Evolutionary conservation across 2,329 filamentous ascomycete genomes (phyloP).

Genomic region (Aureobasidium musti): DNA sequence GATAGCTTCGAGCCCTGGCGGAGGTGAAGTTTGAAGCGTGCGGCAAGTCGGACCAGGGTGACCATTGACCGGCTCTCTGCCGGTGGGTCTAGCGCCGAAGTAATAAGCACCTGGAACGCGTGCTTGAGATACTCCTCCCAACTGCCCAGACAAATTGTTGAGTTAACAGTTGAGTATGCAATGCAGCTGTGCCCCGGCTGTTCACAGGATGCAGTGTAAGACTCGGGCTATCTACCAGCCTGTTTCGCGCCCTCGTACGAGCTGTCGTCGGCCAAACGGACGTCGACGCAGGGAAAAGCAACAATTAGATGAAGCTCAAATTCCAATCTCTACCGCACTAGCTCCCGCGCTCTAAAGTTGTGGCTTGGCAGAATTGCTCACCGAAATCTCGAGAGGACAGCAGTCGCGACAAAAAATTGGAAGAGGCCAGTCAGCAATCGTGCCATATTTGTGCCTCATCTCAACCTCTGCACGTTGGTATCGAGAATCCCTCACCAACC

Average conservation of each 20-base stretch:
- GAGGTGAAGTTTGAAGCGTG: conserved; percentile 24
- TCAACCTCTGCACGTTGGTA: conserved; percentile 28
- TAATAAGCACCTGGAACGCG: conserved; percentile 25
- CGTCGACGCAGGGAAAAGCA: conserved; percentile 21
- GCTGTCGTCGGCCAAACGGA: neutral
- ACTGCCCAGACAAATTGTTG: conserved; percentile 6
- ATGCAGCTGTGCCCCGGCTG: conserved; percentile 9
- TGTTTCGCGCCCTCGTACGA: neutral
- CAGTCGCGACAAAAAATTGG: conserved; percentile 19
- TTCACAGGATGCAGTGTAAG: conserved; percentile 19
- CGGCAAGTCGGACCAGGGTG: conserved; percentile 26
- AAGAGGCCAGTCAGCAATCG: conserved; percentile 27
- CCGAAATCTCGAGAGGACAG: conserved; percentile 22
- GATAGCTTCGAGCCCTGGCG: conserved; percentile 27
- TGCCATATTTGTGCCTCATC: conserved; percentile 26
- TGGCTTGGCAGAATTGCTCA: conserved; percentile 22
- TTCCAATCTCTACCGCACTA: conserved; percentile 20
- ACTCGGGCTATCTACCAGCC: conserved; percentile 13
- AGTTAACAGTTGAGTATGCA: conserved; percentile 23
- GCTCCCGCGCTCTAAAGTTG: conserved; percentile 24
- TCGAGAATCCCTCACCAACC: conserved; percentile 16
- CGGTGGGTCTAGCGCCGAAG: conserved; percentile 25
- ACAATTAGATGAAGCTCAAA: conserved; percentile 24
- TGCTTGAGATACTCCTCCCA: conserved; percentile 20
- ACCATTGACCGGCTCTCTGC: conserved; percentile 8